Evolutionary conservation across 345 rosid genomes (phyloP), one percentile per base, ranked within the genome.

Genomic region (Dimocarpus longan): DNA sequence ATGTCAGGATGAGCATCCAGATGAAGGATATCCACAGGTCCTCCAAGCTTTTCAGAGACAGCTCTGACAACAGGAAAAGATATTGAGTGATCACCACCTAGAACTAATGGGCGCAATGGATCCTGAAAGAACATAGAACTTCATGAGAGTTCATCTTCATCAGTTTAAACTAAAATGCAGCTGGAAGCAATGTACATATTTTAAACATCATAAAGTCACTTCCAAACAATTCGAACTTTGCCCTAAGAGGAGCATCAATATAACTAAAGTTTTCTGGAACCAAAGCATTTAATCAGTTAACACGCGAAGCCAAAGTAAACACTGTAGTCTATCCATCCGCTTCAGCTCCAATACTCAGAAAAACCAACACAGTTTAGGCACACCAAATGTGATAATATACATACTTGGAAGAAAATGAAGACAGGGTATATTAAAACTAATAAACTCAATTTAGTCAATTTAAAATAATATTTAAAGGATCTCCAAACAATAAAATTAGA

Each of bases 1-100:
- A 94, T 96, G 82, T 96, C 99, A 13, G 98, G 99, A 84, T 96
- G 99, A n/a, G 99, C 98, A 88, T 96, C 99, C 26, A 96, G 84
- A 85, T 96, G 99, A 84, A 96, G 97, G 75, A 96, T 87, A 85
- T 96, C 99, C 65, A 96, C 90, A 71, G 97, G 98, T 57, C 99
- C 98, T 37, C 98, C 98, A 74, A 96, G 94, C 89, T 93, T 96
- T 87, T 94, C 93, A 57, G 98, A 91, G 62, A 96, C 93, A 1
- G 98, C 98, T 87, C 99, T 88, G 54, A 96, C 89, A 73, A 94
- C 98, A 1, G 98, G 98, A 86, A 74, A 96, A 46, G 97, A 88
- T 80, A 96, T 96, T 0, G 98, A 96, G 86, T 96, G 99, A 69
- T 96, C 99, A 68, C 99, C 99, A 32, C 99, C 99, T 86, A 96